Conservation (phyloP, 2,329 filamentous ascomycete species). For the Bipolaris zeicola region DNA sequence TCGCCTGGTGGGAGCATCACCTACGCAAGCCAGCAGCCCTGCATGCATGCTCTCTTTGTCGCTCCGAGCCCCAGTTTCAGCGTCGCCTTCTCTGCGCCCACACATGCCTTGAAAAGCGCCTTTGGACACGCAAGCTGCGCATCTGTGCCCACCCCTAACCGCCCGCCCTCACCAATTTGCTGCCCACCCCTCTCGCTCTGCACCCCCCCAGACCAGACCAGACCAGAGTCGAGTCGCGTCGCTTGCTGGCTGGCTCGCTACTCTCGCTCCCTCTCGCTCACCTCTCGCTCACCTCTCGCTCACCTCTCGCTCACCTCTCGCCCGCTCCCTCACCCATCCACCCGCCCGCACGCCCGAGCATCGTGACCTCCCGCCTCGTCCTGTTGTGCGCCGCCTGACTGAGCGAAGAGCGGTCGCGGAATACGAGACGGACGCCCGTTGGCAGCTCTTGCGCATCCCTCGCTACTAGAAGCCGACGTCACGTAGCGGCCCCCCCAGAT, state of each 20-base stretch:
- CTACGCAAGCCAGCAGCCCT: conserved; percentile 31
- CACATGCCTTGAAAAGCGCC: conserved; percentile 10
- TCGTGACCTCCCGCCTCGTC: neutral
- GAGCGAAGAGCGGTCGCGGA: neutral
- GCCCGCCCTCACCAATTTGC: conserved; percentile 12
- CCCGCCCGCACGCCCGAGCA: neutral
- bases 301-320: neutral
- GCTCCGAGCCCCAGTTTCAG: conserved; percentile 28
- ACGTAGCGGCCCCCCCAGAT: conserved; percentile 25
- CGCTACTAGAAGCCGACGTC: conserved; percentile 15
- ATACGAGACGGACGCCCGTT: conserved; percentile 3
- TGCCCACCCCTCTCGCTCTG: conserved; percentile 6
- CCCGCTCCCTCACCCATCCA: neutral
- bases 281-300: neutral
- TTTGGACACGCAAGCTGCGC: conserved; percentile 3
- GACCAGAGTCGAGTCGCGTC: neutral
- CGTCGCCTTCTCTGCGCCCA: conserved; percentile 7
- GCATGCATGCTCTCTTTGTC: conserved; percentile 37
- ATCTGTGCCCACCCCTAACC: conserved; percentile 20
- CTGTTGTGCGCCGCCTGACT: neutral
- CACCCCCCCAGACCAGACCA: no score
- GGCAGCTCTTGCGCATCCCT: conserved; percentile 7
- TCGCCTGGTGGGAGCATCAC: conserved; percentile 29
- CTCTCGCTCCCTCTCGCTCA: neutral
- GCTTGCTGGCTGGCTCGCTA: conserved; percentile 17